Percentiles rank a stretch among this genome's conserved stretches.
Evolutionary conservation across 139 green algal genomes (phyloP).

Genomic region (Coelastrella sp.): DNA sequence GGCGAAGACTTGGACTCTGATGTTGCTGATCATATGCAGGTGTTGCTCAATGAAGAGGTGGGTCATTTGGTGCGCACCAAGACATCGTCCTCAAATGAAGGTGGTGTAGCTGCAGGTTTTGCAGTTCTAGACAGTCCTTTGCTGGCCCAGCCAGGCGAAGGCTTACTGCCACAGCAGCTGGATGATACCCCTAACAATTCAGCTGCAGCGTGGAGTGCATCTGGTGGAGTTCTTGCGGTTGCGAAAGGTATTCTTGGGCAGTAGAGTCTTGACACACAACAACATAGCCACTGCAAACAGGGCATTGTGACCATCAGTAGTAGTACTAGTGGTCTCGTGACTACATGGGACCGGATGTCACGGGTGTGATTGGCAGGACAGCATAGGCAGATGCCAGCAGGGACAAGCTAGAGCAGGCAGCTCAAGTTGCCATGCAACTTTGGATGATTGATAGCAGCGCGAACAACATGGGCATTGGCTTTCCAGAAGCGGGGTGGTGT

Average conservation of each 20-base stretch:
- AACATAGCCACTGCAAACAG: too few species aligned
- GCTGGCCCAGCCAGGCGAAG: slow-evolving; percentile 51
- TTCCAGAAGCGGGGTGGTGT: too few species aligned
- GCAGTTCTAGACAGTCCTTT: slow-evolving; percentile 89
- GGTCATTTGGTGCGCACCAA: slow-evolving; percentile 97
- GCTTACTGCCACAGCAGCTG: slow-evolving; percentile 19
- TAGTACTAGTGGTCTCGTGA: too few species aligned
- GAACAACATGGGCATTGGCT: too few species aligned
- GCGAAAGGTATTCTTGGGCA: background rate
- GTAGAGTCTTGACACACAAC: background rate
- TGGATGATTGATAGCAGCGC: too few species aligned
- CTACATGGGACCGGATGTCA: too few species aligned
- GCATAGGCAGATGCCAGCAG: too few species aligned
- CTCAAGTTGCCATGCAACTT: too few species aligned
- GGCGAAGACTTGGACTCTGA: too few species aligned
- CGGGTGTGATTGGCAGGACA: too few species aligned
- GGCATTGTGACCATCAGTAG: too few species aligned
- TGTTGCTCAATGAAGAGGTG: slow-evolving; percentile 85
- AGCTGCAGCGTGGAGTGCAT: background rate
- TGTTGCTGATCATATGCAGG: slow-evolving; percentile 8
- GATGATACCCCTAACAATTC: background rate
- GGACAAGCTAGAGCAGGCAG: too few species aligned
- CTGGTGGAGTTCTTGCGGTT: slow-evolving; percentile 23
- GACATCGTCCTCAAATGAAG: slow-evolving; percentile 89
- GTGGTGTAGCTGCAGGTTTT: slow-evolving; percentile 94